These are phyloP conservation scores for Chlamydomonas sp. DNA, from an alignment of 139 green algal species.

Conservation along the genomic window DNA sequence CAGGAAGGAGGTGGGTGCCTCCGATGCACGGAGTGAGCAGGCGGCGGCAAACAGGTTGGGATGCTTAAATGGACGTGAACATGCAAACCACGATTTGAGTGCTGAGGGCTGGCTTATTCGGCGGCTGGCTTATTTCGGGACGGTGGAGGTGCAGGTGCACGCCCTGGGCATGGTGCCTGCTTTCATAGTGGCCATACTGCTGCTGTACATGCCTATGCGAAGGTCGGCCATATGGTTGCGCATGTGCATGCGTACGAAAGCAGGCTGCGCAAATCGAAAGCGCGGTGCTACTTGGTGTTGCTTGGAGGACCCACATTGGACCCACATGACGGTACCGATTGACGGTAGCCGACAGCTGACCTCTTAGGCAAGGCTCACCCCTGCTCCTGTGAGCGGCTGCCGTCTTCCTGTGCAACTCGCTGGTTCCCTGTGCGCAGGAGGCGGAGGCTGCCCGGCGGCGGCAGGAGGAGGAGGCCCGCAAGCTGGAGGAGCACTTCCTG, in stretches of 20 bases:
- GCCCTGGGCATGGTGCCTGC: too few species aligned
- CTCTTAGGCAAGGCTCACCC: neutral
- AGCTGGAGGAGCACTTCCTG: conserved; percentile 39
- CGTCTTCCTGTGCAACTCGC: neutral
- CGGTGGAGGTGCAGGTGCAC: neutral
- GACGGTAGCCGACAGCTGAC: neutral
- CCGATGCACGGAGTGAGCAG: too few species aligned
- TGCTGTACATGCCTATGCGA: too few species aligned
- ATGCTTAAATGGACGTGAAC: neutral
- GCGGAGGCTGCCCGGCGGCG: conserved; percentile 27
- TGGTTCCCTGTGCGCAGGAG: conserved; percentile 24
- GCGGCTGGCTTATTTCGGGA: neutral
- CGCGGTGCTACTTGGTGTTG: too few species aligned
- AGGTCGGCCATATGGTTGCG: too few species aligned
- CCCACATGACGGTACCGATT: neutral
- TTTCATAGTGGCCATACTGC: too few species aligned
- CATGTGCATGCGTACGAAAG: too few species aligned
- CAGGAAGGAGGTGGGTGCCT: conserved; percentile 35
- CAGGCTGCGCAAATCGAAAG: too few species aligned
- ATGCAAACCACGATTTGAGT: neutral
- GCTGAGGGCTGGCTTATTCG: too few species aligned
- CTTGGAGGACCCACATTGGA: neutral
- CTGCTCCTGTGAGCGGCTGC: neutral
- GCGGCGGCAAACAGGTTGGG: neutral
- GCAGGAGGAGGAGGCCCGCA: conserved; percentile 37